A percentile compares a stretch with the other conserved stretches of the same genome.
These are phyloP conservation scores for Pholiota microspora DNA, from an alignment of 768 basidiomycete species.

Conservation along the genomic window DNA sequence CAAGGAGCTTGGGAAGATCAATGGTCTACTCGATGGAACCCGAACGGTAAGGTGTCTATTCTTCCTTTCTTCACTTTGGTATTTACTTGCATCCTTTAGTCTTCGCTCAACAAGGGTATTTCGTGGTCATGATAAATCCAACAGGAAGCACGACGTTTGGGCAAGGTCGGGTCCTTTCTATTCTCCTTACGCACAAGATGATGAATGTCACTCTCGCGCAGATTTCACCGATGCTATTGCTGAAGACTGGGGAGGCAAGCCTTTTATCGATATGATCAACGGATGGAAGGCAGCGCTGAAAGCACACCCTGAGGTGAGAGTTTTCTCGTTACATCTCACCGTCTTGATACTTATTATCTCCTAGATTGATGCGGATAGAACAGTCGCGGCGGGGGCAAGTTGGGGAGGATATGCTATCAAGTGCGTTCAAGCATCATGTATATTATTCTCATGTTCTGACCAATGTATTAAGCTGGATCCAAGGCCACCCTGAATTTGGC, in stretches of 20 bases:
- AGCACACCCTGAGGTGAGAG: conserved; percentile 62
- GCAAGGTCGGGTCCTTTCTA: conserved; percentile 49
- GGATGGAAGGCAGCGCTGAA: conserved; percentile 74
- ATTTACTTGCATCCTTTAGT: conserved; percentile 33
- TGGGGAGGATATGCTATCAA: conserved; percentile 92
- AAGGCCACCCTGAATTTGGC: conserved; percentile 86
- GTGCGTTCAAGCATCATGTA: conserved; percentile 33
- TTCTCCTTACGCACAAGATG: background rate
- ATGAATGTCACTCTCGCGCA: conserved; percentile 23
- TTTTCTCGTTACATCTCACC: background rate
- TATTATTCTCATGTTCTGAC: background rate
- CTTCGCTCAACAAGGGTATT: conserved; percentile 87
- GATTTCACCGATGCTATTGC: conserved; percentile 81
- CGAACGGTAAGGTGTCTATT: conserved; percentile 50
- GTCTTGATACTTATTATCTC: background rate
- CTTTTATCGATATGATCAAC: conserved; percentile 71
- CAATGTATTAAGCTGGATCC: conserved; percentile 71
- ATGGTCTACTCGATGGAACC: conserved; percentile 94
- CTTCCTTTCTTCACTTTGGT: background rate
- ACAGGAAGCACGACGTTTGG: conserved; percentile 94
- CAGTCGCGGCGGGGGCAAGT: conserved; percentile 78
- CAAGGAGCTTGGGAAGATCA: conserved; percentile 87
- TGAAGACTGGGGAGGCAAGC: conserved; percentile 84
- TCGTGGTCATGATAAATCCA: conserved; percentile 86
- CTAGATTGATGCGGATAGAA: conserved; percentile 66